Evolutionary conservation across 768 basidiomycete species (phyloP), one percentile per base, ranked within the genome.

Genomic region (Termitomyces sp.): DNA sequence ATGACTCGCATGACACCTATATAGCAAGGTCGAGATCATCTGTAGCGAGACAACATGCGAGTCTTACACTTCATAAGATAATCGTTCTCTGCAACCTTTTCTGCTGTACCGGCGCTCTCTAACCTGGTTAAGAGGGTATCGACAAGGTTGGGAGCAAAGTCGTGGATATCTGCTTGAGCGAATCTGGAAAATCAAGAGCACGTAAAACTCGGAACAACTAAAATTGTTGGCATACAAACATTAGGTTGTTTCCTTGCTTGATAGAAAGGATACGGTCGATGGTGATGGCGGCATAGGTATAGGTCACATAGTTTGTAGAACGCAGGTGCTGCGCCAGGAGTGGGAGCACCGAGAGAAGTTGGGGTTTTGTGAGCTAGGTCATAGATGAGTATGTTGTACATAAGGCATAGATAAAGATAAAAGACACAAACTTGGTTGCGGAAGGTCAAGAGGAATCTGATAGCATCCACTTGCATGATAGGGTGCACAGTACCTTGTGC

Each of bases 261-360:
- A 98, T 97, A 72, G 86, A 93, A 42, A 99, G 75, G 55, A 98
- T 88, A 7, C 95, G 84, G 68, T 99, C 97, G 68, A 99, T 95
- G n/a, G 95, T 93, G 66, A 98, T 95, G 18, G 97, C 95, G 9
- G 95, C 94, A 72, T 98, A 98, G 0, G 96, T 95, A 67, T 91
- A 96, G 27, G 90, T 88, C 50, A 98, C 96, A 72, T 93, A 95
- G 68, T 94, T 93, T 54, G 81, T 76, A 20, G 92, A 93, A 6
- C 78, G 76, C 36, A 98, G 85, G 69, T 96, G 95, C 13, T 80
- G 86, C 30, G 88, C 83, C 11, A 98, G 84, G 20, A 92, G 79
- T 0, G 96, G 97, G 1, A 98, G 76, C 22, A 98, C 96, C 2
- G 92, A 87, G 8, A 95, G 80, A 11, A 98, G 79, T 80, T 99